Evolutionary conservation across 169 alveolate species (phyloP), one percentile per base, ranked within the genome.

Genomic region (Eimeria acervulina): DNA sequence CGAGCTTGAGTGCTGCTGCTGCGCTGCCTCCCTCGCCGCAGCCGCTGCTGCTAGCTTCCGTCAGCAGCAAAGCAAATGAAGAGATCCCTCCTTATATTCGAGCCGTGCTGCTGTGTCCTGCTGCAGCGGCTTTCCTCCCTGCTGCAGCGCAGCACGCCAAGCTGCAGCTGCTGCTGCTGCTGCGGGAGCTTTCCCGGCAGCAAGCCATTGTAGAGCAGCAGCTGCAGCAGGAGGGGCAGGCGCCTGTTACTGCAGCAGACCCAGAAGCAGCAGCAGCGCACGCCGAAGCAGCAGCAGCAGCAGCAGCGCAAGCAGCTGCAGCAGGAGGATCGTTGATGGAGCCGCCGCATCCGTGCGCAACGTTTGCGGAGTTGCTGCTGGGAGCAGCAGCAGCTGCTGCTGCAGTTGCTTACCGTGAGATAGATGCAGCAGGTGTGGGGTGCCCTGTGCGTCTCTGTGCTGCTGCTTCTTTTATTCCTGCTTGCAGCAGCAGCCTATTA

Each of bases 31-130:
- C 95, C 47, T 61, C 95, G 26, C 90, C 95, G 23, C 87, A 47
- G 72, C 95, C 95, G 68, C 95, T 92, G 83, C 90, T 92, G 66
- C 95, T 92, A 17, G 95, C 95, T 1, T 59, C 95, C 7, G 72
- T 81, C n/a, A 23, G 72, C 72, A 33, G 83, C 47, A 66, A 21
- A 28, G 66, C 31, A n/a, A 83, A 92, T 59, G 95, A 92, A 28
- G 80, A 38, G 70, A 44, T 92, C n/a, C 95, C 95, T n/a, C 83
- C 90, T 2, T 76, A 92, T 33, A 66, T 78, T 31, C n/a, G 95
- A 66, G 95, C 92, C 17, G 55, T 92, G 31, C 91, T 92, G 78
- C 92, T 92, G 84, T 92, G 95, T 38, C 95, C 95, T 13, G 90
- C 91, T 15, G 90, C 95, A 21, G 91, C 85, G 28, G 74, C 91